Evolutionary conservation across 2,329 filamentous ascomycete genomes (phyloP), one percentile per base, ranked within the genome.

Genomic region (Xylaria sp.): DNA sequence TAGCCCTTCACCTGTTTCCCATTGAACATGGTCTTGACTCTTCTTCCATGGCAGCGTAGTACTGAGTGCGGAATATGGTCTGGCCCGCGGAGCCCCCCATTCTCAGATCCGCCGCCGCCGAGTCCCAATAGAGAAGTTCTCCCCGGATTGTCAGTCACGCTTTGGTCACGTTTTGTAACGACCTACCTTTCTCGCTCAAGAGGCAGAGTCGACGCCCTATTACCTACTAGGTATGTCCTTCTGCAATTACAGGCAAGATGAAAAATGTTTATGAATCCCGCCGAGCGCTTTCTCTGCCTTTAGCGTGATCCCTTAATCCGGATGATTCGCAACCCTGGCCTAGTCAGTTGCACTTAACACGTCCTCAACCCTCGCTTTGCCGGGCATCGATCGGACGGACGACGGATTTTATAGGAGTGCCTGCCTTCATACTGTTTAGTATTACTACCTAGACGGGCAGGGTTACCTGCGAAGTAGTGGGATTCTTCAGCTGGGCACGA

Each of bases 371-470:
- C 10, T 46, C 50, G 56, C 55, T 60, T 30, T 30, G 56, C 19
- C 13, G 54, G 55, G 58, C 54, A 7, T 37, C 60, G 59, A 59
- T 59, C 63, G 37, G 3, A 30, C 1, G 23, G 23, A 30, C 5
- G 3, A 30, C 1, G 23, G 23, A 30, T 30, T 30, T 30, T 30
- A 30, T 30, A 5, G 3, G 23, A 30, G 23, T 30, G 23, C 23
- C 5, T 23, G 23, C 23, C 23, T 30, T 30, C 1, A 16, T 16
- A 30, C 23, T 30, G 23, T 30, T 30, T 4, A 30, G 3, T 30
- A 16, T 30, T 4, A 30, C 23, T 30, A 16, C 16, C 16, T 16
- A 30, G 23, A 3, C 23, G 4, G 16, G 16, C 16, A 30, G 23
- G 23, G 23, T 30, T 4, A 6, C 23, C 23, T 3, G 5, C 23